Base-by-base conservation (phyloP, 2,329 filamentous ascomycete species). In the Nemania sp. region DNA sequence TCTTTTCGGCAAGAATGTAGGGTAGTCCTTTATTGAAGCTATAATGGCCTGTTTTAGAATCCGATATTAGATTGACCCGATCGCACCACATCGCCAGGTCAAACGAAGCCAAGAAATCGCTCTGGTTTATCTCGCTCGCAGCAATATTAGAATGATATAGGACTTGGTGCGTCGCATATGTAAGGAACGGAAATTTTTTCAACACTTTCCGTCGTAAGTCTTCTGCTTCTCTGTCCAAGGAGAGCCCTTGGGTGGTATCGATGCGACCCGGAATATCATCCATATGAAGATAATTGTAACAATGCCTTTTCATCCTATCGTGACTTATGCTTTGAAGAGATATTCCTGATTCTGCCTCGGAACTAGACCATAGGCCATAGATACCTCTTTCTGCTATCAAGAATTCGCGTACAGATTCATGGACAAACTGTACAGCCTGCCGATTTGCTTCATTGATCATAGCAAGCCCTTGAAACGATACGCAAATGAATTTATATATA, bases 371-470 rank as follows among this genome's bases (percentile, higher is more conserved):
- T 0, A 75, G 19, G 0, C 65, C 48, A 0, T 44, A 11, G 0
- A 75, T 56, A 0, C 74, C 73, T 1, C 62, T 53, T 1, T 72
- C 69, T 11, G 70, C 71, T 2, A 77, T 20, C 0, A 81, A 66
- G 39, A 76, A 80, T 8, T 80, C 77, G 0, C 72, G 63, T 0
- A 81, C 75, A 0, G 78, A 79, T 52, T 80, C 76, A 33, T 81
- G 78, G 3, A 81, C 80, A 61, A 81, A 83, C 52, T 82, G 79
- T 0, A 81, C 74, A 0, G 61, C 74, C 0, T 61, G 60, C 0
- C 17, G 1, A 7, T 67, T 63, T 0, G 65, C 61, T n/a, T 63
- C 71, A 0, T 72, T 75, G 1, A 75, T 53, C 48, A 81, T 77
- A 0, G 72, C 75, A 7, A 83, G 67, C 0, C 81, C 80, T 60